Percentiles rank a stretch among this genome's conserved stretches.
Evolutionary conservation across 768 basidiomycete species (phyloP).

Genomic region (Mycena galopus): DNA sequence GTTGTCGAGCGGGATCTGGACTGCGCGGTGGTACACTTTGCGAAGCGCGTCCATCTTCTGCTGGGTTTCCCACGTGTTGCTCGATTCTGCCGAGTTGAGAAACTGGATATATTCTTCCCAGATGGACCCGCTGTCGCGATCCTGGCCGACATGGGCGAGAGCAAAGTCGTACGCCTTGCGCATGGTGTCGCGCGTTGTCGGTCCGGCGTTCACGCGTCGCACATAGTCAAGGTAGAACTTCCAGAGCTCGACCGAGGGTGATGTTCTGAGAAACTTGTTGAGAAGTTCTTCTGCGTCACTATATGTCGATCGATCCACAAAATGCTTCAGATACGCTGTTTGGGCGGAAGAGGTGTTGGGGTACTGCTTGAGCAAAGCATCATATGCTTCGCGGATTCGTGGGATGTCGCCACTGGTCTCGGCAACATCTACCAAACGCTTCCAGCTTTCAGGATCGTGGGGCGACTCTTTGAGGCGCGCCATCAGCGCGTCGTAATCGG

Average conservation of each 20-base stretch:
- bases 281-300: conserved; percentile 90
- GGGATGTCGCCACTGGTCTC: conserved; percentile 84
- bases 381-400: conserved; percentile 85
- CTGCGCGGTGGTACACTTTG: conserved; percentile 92
- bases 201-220: conserved; percentile 77
- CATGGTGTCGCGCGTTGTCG: conserved; percentile 80
- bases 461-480: conserved; percentile 75
- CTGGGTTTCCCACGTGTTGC: conserved; percentile 94
- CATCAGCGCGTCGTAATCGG: conserved; percentile 75
- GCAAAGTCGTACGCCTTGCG: conserved; percentile 95
- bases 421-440: conserved; percentile 81
- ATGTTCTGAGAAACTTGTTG: conserved; percentile 85
- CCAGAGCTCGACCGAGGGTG: conserved; percentile 92
- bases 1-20: conserved; percentile 94
- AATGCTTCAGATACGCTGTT: conserved; percentile 87
- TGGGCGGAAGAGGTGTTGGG: conserved; percentile 95
- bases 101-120: conserved; percentile 97
- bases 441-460: conserved; percentile 83
- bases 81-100: conserved; percentile 81
- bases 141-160: conserved; percentile 88
- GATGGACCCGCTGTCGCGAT: conserved; percentile 92
- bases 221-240: conserved; percentile 95
- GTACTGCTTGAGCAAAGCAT: conserved; percentile 84
- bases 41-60: conserved; percentile 95
- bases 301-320: conserved; percentile 74